phyloP scores from a whole-genome alignment of 1,284 basidiomycete genomes.

The Crocinoboletus sp. region DNA sequence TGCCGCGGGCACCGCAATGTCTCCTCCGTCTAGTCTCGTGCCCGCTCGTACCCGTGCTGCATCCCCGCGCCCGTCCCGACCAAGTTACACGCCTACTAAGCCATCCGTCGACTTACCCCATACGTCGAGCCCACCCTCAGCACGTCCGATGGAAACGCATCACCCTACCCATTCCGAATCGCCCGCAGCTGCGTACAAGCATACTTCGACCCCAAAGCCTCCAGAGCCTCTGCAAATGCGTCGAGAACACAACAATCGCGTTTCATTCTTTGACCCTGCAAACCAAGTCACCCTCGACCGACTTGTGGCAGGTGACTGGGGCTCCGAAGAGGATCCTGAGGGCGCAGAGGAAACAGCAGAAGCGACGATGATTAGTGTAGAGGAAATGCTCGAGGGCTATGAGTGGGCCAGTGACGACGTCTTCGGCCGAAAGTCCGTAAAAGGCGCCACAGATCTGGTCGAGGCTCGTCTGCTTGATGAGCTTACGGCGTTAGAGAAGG shows the following conservation, averaged over 20 bases:
- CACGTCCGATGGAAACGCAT: conserved; percentile 4
- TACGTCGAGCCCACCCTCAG: conserved; percentile 16
- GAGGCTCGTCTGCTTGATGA: conserved; percentile 85
- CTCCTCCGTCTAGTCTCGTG: conserved; percentile 21
- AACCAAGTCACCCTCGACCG: conserved; percentile 75
- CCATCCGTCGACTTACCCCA: conserved; percentile 24
- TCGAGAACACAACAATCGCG: conserved; percentile 60
- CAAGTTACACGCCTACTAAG: conserved; percentile 11
- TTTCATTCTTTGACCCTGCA: conserved; percentile 74
- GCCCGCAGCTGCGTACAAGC: conserved; percentile 10
- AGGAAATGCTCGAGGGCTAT: conserved; percentile 98
- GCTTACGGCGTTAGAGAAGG: conserved; percentile 87
- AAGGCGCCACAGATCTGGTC: conserved; percentile 83
- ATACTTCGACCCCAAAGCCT: conserved; percentile 15
- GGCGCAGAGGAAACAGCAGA: conserved; percentile 71
- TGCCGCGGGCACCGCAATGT: conserved; percentile 9
- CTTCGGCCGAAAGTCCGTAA: conserved; percentile 53
- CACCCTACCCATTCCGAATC: conserved; percentile 13
- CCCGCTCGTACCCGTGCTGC: conserved; percentile 19
- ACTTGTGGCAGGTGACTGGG: conserved; percentile 52
- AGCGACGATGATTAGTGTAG: conserved; percentile 84
- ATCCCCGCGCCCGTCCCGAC: conserved; percentile 19
- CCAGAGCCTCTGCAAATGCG: conserved; percentile 33
- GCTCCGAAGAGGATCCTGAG: conserved; percentile 49
- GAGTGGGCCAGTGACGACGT: conserved; percentile 86